Evolutionary conservation across 345 rosid species (phyloP), one percentile per base, ranked within the genome.

Genomic region (Excoecaria agallocha): DNA sequence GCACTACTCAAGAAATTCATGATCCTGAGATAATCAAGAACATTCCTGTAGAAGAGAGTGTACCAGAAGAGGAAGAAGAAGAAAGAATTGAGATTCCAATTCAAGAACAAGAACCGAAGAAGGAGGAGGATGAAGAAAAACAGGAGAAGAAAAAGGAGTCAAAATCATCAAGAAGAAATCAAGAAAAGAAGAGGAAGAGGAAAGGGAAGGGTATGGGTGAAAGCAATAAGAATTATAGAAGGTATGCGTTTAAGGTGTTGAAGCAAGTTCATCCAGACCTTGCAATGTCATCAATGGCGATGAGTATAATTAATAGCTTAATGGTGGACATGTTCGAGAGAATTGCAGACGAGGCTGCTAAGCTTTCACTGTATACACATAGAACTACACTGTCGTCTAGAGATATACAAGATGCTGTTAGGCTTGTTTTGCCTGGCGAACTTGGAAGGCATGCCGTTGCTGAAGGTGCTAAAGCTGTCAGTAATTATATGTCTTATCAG

Each of bases 281-380:
- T 76, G 82, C 80, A 55, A 85, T 92, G 74, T 90, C 94, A 5
- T 83, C 87, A 4, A 83, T 85, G 77, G 98, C 93, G 0, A 90
- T 89, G 94, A 69, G 87, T 45, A 84, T 89, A 19, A 70, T 93
- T 12, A 90, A 91, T 78, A 87, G 80, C 65, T 81, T 86, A 69
- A 87, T 91, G 90, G 86, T 77, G 52, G 97, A 92, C 77, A 88
- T 88, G 88, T 88, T 90, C 61, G 92, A 88, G 79, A 87, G 90
- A 78, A 84, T 94, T 45, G 89, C 91, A 0, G 74, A 67, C 1
- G 90, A 90, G 81, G 94, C 92, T 3, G 88, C 90, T 3, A 85
- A 69, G 77, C 78, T 92, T 24, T 82, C 74, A 25, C 73, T 72
- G 73, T 74, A 87, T 66, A 51, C 66, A 1, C 68, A 78, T 8